phyloP scores from a whole-genome alignment of 2,329 filamentous ascomycete species.

The Microsporum canis region DNA sequence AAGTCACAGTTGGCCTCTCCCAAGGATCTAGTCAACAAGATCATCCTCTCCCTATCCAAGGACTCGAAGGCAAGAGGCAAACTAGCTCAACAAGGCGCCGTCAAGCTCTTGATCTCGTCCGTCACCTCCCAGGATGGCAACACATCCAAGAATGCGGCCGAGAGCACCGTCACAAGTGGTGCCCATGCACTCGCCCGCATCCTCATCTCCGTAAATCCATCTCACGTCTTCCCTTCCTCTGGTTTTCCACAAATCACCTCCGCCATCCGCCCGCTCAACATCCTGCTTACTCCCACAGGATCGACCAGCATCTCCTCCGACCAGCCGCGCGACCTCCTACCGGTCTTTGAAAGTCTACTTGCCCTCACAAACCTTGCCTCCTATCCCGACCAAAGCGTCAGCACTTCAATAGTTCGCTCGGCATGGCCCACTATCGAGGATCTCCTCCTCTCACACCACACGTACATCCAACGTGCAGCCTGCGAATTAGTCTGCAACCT shows the following conservation, averaged over 20 bases:
- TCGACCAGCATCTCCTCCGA: conserved; percentile 43
- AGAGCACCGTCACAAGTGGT: conserved; percentile 43
- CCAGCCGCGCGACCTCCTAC: conserved; percentile 63
- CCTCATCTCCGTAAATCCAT: conserved; percentile 73
- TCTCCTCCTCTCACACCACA: conserved; percentile 64
- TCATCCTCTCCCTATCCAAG: conserved; percentile 66
- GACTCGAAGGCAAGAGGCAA: conserved; percentile 62
- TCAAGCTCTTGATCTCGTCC: conserved; percentile 70
- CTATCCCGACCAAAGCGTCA: conserved; percentile 33
- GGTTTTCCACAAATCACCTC: conserved; percentile 59
- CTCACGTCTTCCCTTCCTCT: conserved; percentile 72
- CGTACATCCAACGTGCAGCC: conserved; percentile 65
- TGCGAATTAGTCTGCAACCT: conserved; percentile 90
- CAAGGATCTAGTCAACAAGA: conserved; percentile 57
- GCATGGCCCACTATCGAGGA: conserved; percentile 73
- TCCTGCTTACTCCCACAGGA: conserved; percentile 55
- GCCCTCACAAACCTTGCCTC: conserved; percentile 91
- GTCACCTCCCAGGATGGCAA: conserved; percentile 33
- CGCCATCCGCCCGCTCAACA: conserved; percentile 70
- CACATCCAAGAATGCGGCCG: conserved; percentile 31
- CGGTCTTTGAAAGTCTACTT: conserved; percentile 80
- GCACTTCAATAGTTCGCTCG: conserved; percentile 61
- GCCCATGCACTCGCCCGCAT: conserved; percentile 76
- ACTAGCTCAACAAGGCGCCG: conserved; percentile 85
- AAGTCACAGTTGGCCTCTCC: conserved; percentile 57